Evolutionary conservation across 768 basidiomycete species (phyloP).

Genomic region (Pisolithus microcarpus): DNA sequence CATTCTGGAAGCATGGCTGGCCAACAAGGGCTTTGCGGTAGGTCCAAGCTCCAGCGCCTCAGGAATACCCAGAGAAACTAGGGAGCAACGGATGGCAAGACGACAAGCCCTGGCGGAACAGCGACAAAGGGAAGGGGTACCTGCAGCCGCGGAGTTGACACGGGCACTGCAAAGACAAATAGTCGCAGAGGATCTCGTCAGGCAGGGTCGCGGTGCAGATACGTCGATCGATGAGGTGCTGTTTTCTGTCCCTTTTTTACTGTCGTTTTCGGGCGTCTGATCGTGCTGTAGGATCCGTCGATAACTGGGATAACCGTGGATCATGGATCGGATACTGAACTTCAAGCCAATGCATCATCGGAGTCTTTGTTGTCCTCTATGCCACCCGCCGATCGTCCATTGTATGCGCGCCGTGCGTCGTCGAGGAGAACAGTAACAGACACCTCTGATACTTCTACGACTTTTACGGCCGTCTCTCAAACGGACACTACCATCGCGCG

Average conservation of each 20-base stretch:
- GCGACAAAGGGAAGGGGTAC: slow-evolving; percentile 42
- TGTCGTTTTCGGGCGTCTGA: not conserved
- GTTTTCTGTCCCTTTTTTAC: not conserved
- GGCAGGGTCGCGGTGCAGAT: slow-evolving; percentile 8
- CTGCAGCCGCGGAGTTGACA: slow-evolving; percentile 48
- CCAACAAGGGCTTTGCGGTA: slow-evolving; percentile 80
- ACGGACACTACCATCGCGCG: slow-evolving; percentile 53
- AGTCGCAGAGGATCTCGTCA: slow-evolving; percentile 26
- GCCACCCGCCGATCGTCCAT: slow-evolving; percentile 13
- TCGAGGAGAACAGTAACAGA: slow-evolving; percentile 49
- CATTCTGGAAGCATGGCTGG: slow-evolving; percentile 89
- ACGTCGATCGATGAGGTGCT: slow-evolving; percentile 20
- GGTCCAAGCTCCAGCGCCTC: slow-evolving; percentile 74
- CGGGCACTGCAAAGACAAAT: slow-evolving; percentile 51
- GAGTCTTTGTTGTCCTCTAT: slow-evolving; percentile 13
- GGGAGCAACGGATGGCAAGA: slow-evolving; percentile 64
- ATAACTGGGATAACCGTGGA: slow-evolving; percentile 23
- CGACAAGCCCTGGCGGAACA: slow-evolving; percentile 49
- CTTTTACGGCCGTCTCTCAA: slow-evolving; percentile 56
- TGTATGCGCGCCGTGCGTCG: slow-evolving; percentile 15
- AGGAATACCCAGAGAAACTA: slow-evolving; percentile 64
- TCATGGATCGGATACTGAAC: slow-evolving; percentile 15
- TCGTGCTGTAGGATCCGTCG: slow-evolving; percentile 24
- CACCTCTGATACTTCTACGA: slow-evolving; percentile 56
- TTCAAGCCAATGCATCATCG: slow-evolving; percentile 16